These are phyloP conservation scores for Podaxis carcinomalis DNA, from an alignment of 768 basidiomycete genomes.

Conservation along the genomic window DNA sequence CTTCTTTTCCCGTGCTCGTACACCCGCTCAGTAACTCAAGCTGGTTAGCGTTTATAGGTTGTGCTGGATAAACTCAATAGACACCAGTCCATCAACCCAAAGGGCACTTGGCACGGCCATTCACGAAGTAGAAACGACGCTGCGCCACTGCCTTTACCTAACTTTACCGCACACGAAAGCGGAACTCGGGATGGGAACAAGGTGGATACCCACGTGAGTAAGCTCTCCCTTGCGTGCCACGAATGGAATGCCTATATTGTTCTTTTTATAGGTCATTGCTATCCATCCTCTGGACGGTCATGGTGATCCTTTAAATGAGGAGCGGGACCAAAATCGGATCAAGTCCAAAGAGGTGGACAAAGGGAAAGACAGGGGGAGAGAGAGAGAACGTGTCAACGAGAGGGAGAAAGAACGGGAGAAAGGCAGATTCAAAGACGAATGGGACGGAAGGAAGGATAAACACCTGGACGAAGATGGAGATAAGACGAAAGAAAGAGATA, in stretches of 20 bases:
- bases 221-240: no score
- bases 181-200: neutral
- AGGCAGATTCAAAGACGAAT: neutral
- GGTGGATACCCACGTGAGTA: neutral
- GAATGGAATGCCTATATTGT: neutral
- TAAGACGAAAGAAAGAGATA: conserved; percentile 9
- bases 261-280: conserved; percentile 5
- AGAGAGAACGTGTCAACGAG: neutral
- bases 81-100: conserved; percentile 1
- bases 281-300: neutral
- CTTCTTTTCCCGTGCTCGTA: neutral
- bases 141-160: neutral
- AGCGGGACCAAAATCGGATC: neutral
- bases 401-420: neutral
- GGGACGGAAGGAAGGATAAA: conserved; percentile 9
- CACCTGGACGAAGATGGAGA: conserved; percentile 8
- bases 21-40: neutral
- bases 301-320: neutral
- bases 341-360: neutral
- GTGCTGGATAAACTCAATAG: neutral
- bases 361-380: neutral
- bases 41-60: neutral
- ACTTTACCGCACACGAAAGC: neutral
- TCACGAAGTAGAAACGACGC: neutral
- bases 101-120: conserved; percentile 9